Base-by-base conservation (phyloP, 2,329 filamentous ascomycete species). In the Aureobasidium sp. region DNA sequence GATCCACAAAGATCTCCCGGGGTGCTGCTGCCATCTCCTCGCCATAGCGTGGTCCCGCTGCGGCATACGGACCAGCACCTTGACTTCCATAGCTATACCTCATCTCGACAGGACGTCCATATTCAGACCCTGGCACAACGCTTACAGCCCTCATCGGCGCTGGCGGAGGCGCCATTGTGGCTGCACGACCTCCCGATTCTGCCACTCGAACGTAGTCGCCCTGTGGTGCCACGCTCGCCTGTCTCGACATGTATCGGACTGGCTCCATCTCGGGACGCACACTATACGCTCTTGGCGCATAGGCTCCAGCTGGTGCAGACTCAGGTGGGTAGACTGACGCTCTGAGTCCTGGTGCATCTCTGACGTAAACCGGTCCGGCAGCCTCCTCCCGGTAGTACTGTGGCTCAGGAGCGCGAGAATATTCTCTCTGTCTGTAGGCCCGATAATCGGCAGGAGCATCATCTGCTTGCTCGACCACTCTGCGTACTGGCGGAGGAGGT, bases 361-460 rank as follows among this genome's bases (percentile, higher is more conserved):
- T 36, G 11, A 53, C 41, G 29, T 63, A 63, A 17, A 63, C 20
- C 12, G 61, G 45, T 14, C 41, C 55, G 12, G 42, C 42, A 14
- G 34, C 34, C 42, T 75, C 74, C 27, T 59, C 51, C 6, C 59
- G 27, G 15, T 52, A 62, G 36, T 63, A 58, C 25, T 63, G 55
- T 17, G 63, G 47, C 36, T 64, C 64, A 5, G 71, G 64, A 25
- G 79, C 82, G 41, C 79, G 82, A 5, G 84, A 81, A 66, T 84
- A 83, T 66, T 87, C 86, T 61, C 83, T 77, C 65, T 82, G 80
- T 39, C 60, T 55, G 64, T 83, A 84, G 31, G 79, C 75, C 64
- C 83, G 79, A 64, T 82, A 80, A 56, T 84, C 81, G 8, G 80
- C 69, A 29, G 78, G 69, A 55, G 79, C 74, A 57, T 79, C 83